Evolutionary conservation across 2,329 filamentous ascomycete genomes (phyloP).

Genomic region (Diaporthe batatas): DNA sequence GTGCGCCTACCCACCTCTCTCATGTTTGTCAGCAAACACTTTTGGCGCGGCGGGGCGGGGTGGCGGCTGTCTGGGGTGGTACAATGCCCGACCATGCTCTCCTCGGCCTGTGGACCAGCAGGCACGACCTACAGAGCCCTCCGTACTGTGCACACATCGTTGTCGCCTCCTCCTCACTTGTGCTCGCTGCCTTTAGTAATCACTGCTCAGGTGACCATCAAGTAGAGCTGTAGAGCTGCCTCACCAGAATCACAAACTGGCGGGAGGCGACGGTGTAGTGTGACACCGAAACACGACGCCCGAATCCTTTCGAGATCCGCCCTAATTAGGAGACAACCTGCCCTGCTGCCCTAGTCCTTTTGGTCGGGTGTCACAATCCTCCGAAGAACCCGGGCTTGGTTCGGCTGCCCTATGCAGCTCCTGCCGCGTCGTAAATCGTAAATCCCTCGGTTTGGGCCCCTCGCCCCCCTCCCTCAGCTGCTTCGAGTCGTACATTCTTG

Average conservation of each 20-base stretch:
- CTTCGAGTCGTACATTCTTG: background rate
- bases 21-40: slow-evolving; percentile 27
- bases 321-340: no score
- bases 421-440: slow-evolving; percentile 4
- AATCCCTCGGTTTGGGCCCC: background rate
- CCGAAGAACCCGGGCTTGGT: slow-evolving; percentile 21
- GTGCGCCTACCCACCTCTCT: slow-evolving; percentile 3
- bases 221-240: no score
- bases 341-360: slow-evolving; percentile 20
- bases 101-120: background rate
- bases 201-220: background rate
- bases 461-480: no score
- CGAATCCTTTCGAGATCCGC: slow-evolving; percentile 24
- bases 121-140: no score
- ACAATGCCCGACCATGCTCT: slow-evolving; percentile 7
- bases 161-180: background rate
- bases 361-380: slow-evolving; percentile 34
- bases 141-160: background rate
- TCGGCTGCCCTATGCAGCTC: slow-evolving; percentile 18
- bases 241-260: background rate
- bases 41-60: slow-evolving; percentile 24
- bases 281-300: slow-evolving; percentile 16
- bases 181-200: background rate
- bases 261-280: background rate
- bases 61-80: slow-evolving; percentile 28